A percentile compares a stretch with the other conserved stretches of the same genome.
Conservation (phyloP, 2,329 filamentous ascomycete species). For the Phyllosticta paracitricarpa region DNA sequence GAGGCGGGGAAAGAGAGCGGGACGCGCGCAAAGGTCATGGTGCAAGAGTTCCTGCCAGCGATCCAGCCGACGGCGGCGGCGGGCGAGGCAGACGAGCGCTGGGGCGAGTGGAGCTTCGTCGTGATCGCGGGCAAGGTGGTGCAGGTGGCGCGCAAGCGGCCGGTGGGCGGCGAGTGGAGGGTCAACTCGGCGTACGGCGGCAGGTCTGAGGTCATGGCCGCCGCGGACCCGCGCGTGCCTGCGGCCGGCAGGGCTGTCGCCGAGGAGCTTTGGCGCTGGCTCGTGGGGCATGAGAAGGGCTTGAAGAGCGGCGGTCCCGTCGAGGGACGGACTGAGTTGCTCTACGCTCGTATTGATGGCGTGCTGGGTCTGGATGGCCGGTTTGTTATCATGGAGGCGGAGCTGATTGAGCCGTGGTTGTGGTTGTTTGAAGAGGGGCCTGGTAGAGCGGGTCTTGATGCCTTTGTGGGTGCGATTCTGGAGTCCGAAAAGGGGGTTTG, state of each 20-base stretch:
- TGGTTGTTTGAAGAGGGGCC: conserved; percentile 10
- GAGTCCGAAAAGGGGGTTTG: not conserved
- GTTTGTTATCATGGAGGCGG: conserved; percentile 10
- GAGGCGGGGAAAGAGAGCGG: not conserved
- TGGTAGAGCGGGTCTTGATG: conserved; percentile 3
- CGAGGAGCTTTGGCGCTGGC: conserved; percentile 5
- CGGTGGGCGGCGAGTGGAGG: conserved; percentile 1
- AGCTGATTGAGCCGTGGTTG: conserved; percentile 11
- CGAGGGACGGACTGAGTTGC: not conserved
- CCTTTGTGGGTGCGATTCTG: not conserved
- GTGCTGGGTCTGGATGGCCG: conserved; percentile 1
- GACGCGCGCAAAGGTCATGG: not conserved
- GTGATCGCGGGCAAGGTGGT: not conserved
- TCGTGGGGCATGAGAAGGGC: conserved; percentile 1
- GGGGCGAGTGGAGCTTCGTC: conserved; percentile 9
- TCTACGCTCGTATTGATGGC: conserved; percentile 9
- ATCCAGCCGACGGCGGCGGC: not conserved
- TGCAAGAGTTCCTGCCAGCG: conserved; percentile 5
- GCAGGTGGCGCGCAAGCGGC: conserved; percentile 7
- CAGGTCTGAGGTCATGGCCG: conserved; percentile 1
- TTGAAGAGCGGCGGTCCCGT: not conserved
- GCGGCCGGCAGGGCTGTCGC: not conserved
- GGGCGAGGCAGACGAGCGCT: not conserved
- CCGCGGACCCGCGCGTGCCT: conserved; percentile 1
- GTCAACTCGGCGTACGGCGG: conserved; percentile 7